Evolutionary conservation across 2,329 filamentous ascomycete species (phyloP), one percentile per base, ranked within the genome.

Genomic region (Aspergillus eucalypticola): DNA sequence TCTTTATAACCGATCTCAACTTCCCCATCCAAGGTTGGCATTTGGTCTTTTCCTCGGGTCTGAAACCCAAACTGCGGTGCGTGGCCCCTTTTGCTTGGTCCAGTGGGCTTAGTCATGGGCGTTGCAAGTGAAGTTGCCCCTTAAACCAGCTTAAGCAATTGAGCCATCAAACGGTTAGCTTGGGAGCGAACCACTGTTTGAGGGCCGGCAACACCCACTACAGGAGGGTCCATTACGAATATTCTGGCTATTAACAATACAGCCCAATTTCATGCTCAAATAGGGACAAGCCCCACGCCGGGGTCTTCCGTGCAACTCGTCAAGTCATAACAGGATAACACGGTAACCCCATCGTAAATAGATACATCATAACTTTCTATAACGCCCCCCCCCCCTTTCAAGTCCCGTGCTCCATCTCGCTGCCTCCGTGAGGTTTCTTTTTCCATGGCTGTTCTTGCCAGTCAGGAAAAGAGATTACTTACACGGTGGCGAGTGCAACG

Each of bases 381-480:
- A 50, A 50, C 46, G 59, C 59, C 56, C 32, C 27, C 59, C 56
- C 32, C 27, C 32, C 44, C 27, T 25, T 53, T 38, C 17, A 54
- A 42, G 17, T 53, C 48, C 54, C 29, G 49, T 48, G 38, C 56
- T 44, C 38, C 56, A 54, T 54, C 29, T 42, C 46, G 17, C 17
- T 46, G 54, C 5, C 32, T 32, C 57, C 56, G 48, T 39, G 17
- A 11, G 32, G 32, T 35, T 35, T 19, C 46, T 23, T 10, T 13
- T 49, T 17, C n/a, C 44, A 21, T 23, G 21, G 6, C 13, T 21
- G 25, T 8, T 27, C 46, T 7, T 25, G 11, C 21, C 5, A 25
- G 13, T 15, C 23, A 25, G 11, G 2, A 23, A 29, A 15, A 50
- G n/a, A 32, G n/a, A 32, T n/a, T 27, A 50, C 21, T 8, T 3